A percentile compares a stretch with the other conserved stretches of the same genome.
phyloP scores from a whole-genome alignment of 2,329 filamentous ascomycete species.

The Cladophialophora carrionii region DNA sequence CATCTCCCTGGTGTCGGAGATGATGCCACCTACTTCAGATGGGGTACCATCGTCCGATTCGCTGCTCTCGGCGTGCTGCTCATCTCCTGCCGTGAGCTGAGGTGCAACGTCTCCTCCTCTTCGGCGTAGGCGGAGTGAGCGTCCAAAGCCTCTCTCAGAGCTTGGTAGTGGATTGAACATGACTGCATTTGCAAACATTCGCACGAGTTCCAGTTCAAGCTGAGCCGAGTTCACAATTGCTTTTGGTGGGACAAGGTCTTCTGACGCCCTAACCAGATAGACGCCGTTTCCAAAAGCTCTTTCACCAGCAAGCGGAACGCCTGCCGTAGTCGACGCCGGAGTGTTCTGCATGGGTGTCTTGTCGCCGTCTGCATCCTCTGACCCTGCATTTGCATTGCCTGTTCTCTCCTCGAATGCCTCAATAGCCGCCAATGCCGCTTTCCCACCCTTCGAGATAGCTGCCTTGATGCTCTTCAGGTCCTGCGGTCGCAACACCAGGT shows the following conservation, averaged over 20 bases:
- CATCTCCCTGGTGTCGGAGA: conserved; percentile 87
- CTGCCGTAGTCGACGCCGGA: background rate
- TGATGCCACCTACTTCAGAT: conserved; percentile 80
- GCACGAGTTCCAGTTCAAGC: conserved; percentile 87
- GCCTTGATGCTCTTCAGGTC: conserved; percentile 77
- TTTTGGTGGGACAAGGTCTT: conserved; percentile 80
- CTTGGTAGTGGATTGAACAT: conserved; percentile 91
- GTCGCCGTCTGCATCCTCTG: conserved; percentile 54
- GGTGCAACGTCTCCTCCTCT: conserved; percentile 45
- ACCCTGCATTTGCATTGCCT: background rate
- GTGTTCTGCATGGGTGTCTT: conserved; percentile 19
- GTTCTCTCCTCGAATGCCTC: conserved; percentile 40
- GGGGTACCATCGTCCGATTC: conserved; percentile 59
- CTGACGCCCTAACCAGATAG: conserved; percentile 58
- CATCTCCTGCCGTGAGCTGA: conserved; percentile 45
- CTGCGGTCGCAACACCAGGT: conserved; percentile 73
- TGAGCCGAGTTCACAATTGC: conserved; percentile 93
- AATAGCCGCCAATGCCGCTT: conserved; percentile 49
- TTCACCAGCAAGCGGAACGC: conserved; percentile 14
- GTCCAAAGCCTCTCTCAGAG: conserved; percentile 66
- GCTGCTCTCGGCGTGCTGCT: conserved; percentile 47
- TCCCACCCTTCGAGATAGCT: conserved; percentile 61
- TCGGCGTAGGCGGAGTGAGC: conserved; percentile 54
- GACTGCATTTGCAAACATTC: conserved; percentile 97
- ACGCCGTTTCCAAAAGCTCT: conserved; percentile 47